These are phyloP conservation scores for Cyphellophora europaea DNA, from an alignment of 2,329 filamentous ascomycete genomes.

Conservation along the genomic window DNA sequence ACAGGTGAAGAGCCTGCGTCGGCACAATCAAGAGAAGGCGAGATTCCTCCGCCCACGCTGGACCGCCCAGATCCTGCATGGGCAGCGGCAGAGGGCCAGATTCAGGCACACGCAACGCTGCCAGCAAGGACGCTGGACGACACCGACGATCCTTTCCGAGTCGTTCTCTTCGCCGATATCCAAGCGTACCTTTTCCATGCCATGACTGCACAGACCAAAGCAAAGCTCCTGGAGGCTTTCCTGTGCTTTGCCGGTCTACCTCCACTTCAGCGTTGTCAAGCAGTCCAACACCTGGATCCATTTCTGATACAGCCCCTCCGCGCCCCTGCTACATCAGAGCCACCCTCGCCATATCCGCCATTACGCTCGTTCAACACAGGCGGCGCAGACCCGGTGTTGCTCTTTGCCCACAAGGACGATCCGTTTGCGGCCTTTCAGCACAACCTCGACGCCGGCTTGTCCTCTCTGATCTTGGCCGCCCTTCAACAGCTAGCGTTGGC, in stretches of 20 bases:
- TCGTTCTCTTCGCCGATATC: conserved; percentile 73
- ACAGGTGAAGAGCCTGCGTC: conserved; percentile 8
- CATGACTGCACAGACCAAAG: conserved; percentile 23
- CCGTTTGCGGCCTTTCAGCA: too few species aligned
- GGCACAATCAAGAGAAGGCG: conserved; percentile 2
- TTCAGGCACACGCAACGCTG: conserved; percentile 24
- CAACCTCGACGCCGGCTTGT: too few species aligned
- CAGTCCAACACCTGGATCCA: too few species aligned
- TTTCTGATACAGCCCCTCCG: too few species aligned
- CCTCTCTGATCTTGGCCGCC: too few species aligned
- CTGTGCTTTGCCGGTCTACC: conserved; percentile 60
- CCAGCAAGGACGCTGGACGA: conserved; percentile 71
- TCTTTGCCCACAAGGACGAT: too few species aligned
- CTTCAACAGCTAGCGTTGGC: too few species aligned
- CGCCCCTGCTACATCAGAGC: too few species aligned
- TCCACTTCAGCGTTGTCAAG: conserved; percentile 25
- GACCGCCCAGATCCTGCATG: too few species aligned
- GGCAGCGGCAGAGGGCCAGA: conserved; percentile 15
- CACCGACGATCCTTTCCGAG: conserved; percentile 70
- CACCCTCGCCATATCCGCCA: too few species aligned
- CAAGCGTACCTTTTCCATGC: conserved; percentile 46
- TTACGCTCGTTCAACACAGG: too few species aligned
- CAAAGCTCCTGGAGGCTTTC: conserved; percentile 58
- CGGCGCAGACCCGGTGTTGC: too few species aligned
- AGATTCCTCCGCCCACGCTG: conserved; percentile 26